phyloP scores from a whole-genome alignment of 805 yeast genomes.

The Saturnispora besseyi region DNA sequence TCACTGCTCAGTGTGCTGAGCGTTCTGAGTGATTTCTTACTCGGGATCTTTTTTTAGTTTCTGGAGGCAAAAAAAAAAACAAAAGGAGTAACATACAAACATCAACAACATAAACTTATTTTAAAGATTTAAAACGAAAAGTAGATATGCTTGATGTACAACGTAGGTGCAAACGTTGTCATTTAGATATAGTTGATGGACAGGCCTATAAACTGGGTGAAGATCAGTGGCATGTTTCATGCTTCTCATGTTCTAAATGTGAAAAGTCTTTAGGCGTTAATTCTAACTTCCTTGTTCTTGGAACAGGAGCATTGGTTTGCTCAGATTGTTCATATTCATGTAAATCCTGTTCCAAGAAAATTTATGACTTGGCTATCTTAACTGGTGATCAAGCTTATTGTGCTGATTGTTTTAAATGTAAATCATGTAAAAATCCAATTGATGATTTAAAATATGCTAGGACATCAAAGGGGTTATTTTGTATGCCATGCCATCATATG shows the following conservation, averaged over 20 bases:
- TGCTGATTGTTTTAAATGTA: conserved; percentile 79
- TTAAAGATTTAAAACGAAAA: background rate
- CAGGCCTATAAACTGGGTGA: conserved; percentile 94
- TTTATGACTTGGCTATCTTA: conserved; percentile 85
- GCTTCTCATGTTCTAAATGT: conserved; percentile 88
- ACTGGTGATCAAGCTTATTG: conserved; percentile 96
- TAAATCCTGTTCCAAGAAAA: conserved; percentile 73
- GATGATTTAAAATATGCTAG: conserved; percentile 87
- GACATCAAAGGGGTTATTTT: conserved; percentile 85
- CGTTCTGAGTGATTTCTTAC: background rate
- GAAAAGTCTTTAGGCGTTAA: conserved; percentile 69
- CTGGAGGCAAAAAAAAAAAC: conserved; percentile 35
- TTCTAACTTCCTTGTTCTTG: conserved; percentile 82
- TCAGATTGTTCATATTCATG: conserved; percentile 89
- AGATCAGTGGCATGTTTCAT: conserved; percentile 91
- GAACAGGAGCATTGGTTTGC: conserved; percentile 87
- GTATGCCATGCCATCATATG: conserved; percentile 86
- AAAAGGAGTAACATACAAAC: background rate
- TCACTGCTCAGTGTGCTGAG: background rate
- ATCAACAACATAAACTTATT: background rate
- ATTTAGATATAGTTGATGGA: conserved; percentile 64
- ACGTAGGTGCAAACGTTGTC: conserved; percentile 31
- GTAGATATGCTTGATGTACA: conserved; percentile 1
- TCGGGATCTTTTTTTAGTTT: conserved; percentile 20
- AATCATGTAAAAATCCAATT: conserved; percentile 76